Evolutionary conservation across 2,329 filamentous ascomycete species (phyloP).

Genomic region (Clarireedia hainanense): DNA sequence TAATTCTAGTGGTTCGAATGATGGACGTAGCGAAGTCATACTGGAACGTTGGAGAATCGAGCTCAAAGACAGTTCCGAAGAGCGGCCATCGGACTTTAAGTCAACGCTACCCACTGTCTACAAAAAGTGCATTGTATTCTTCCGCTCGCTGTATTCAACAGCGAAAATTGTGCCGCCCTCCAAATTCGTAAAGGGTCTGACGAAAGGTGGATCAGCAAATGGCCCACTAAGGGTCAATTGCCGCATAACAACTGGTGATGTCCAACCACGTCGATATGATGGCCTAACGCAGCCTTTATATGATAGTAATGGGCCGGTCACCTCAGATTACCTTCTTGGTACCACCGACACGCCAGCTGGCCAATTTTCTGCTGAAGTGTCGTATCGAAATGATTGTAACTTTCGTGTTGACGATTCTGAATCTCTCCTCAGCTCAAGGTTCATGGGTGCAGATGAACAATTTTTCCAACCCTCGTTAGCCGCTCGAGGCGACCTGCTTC

Average conservation of each 20-base stretch:
- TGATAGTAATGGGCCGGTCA: constrained; percentile 52
- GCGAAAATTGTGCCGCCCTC: constrained; percentile 77
- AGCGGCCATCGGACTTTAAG: constrained; percentile 49
- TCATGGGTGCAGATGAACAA: constrained; percentile 84
- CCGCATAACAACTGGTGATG: constrained; percentile 58
- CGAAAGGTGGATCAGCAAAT: constrained; percentile 59
- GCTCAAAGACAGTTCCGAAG: constrained; percentile 53
- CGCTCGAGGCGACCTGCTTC: constrained; percentile 30
- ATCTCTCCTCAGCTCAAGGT: constrained; percentile 81
- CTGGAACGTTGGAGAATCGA: constrained; percentile 89
- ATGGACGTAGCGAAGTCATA: constrained; percentile 53
- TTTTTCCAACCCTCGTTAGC: constrained; percentile 74
- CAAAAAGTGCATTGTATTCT: constrained; percentile 94
- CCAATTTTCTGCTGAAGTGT: constrained; percentile 70
- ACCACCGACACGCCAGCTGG: constrained; percentile 82
- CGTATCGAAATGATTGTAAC: constrained; percentile 80
- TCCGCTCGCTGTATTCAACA: constrained; percentile 78
- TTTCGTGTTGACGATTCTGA: constrained; percentile 91
- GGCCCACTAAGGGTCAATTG: constrained; percentile 66
- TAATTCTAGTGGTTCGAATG: constrained; percentile 43
- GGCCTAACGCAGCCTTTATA: constrained; percentile 64
- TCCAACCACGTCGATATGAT: constrained; percentile 51
- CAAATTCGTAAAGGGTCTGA: constrained; percentile 67
- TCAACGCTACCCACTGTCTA: constrained; percentile 75
- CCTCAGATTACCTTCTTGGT: constrained; percentile 72